Base-by-base conservation (phyloP, 2,329 filamentous ascomycete species). In the Exophiala phaeomuriformis region DNA sequence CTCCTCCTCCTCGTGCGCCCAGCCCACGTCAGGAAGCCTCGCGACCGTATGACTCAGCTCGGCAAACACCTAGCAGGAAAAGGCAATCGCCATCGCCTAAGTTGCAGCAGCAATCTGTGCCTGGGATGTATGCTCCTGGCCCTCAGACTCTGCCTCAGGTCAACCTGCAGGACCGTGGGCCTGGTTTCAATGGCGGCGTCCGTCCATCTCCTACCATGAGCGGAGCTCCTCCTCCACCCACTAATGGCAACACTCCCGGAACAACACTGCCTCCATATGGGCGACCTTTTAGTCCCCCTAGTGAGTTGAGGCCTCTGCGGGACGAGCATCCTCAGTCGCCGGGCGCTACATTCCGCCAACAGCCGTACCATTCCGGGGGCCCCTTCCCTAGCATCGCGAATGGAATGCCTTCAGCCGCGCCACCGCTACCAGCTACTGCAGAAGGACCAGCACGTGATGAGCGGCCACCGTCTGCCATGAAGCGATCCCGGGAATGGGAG, bases 401-500 rank as follows among this genome's bases (percentile, higher is more conserved):
- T 61, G 86, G 85, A 58, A 83, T 84, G 27, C 83, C 85, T 47
- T 69, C 80, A 8, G 48, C 45, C 10, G 48, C 56, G n/a, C 56
- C 53, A 3, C 58, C 55, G 31, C 49, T 58, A 29, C 84, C 84
- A 59, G 78, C 84, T 31, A 19, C 19, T 19, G 80, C 82, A 56
- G 82, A 83, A 47, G 81, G 54, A 81, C 85, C 43, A 83, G 85
- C 44, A 85, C 80, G 84, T 45, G 70, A 78, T 57, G 86, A 95
- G 52, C 81, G 90, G n/a, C 88, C 90, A 12, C 72, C 85, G 1
- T 94, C 89, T 36, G 86, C 76, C 1, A 77, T 88, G 53, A 98
- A 98, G 77, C 82, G 93, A 53, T 79, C 84, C 68, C 84, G 90
- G 46, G 93, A 97, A 65, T 96, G 93, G 90, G 93, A 97, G 62